Base-by-base conservation (phyloP, 2,329 filamentous ascomycete genomes). In the Aquanectria penicillioides region DNA sequence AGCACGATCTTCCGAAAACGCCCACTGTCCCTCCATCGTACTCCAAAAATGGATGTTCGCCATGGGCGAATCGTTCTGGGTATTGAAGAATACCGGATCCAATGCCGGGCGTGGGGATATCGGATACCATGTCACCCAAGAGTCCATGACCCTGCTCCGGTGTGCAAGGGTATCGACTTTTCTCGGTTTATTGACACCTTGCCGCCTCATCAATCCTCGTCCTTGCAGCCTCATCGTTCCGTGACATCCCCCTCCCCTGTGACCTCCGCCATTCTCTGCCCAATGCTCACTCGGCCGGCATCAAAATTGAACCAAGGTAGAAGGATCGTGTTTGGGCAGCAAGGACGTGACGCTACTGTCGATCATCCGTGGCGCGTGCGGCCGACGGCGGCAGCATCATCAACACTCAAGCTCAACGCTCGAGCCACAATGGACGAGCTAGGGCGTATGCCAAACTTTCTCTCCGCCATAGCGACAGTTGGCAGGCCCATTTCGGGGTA, bases 281-380 rank as follows among this genome's bases (percentile, higher is more conserved):
- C 41, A 58, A 52, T 58, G 49, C 48, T 58, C 47, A 36, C 48
- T 52, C 28, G 41, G 34, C 55, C 47, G 29, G 48, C 56, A 49
- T 34, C 29, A 23, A 25, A 5, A 36, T 12, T 28, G 18, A 17
- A 26, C 31, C 6, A 15, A 28, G 23, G 46, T 20, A 36, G 38
- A 29, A n/a, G 22, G 26, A n/a, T 29, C 18, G 44, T 26, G 15
- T 18, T 46, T 36, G 46, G 49, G 44, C 49, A 52, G 41, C 37
- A 38, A 38, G 25, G 20, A 43, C 41, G 40, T 33, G 38, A 65
- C 66, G 62, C 67, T 70, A 69, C 63, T 60, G 67, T 70, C 68
- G 67, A 70, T 70, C 68, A 66, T 67, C 68, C 66, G 67, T 57
- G 48, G 62, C 64, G 66, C 64, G 55, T 67, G 41, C 58, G 49